phyloP scores from a whole-genome alignment of 345 rosid species.

The Syzygium jambos region DNA sequence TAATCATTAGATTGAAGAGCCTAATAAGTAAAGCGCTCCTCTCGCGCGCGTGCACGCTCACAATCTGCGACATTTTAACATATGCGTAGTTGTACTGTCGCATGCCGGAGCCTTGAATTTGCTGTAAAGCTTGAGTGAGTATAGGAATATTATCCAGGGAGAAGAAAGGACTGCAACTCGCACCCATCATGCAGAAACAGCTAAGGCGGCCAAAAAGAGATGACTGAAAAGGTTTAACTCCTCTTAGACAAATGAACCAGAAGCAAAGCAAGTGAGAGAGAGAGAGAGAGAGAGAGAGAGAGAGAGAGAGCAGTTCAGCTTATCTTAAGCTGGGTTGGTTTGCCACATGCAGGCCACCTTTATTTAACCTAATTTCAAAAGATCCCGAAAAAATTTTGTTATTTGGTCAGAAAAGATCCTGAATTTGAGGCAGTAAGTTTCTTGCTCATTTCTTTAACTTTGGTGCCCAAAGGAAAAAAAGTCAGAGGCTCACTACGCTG shows the following conservation, averaged over 20 bases:
- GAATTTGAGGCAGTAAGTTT: conserved; percentile 15
- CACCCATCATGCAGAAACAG: conserved; percentile 1
- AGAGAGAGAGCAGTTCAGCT: not conserved
- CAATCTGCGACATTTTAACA: not conserved
- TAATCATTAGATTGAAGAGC: not conserved
- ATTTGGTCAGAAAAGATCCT: conserved; percentile 8
- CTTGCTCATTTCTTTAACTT: not conserved
- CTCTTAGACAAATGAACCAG: not conserved
- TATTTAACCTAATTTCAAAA: conserved; percentile 2
- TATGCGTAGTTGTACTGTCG: not conserved
- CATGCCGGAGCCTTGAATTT: not conserved
- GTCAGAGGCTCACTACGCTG: not conserved
- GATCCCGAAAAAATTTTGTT: conserved; percentile 8
- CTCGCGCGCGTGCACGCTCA: not conserved
- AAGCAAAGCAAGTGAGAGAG: not conserved
- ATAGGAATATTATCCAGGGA: not conserved
- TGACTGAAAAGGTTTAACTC: not conserved
- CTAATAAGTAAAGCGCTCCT: not conserved
- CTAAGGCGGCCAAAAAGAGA: conserved; percentile 6
- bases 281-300: not conserved
- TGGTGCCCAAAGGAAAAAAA: not conserved
- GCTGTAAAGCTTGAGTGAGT: not conserved
- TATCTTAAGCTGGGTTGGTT: conserved; percentile 7
- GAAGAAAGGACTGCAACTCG: not conserved
- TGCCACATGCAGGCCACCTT: conserved; percentile 24